Evolutionary conservation across 163 green algal genomes (phyloP), one percentile per base, ranked within the genome.

Genomic region (Scenedesmus sp.): DNA sequence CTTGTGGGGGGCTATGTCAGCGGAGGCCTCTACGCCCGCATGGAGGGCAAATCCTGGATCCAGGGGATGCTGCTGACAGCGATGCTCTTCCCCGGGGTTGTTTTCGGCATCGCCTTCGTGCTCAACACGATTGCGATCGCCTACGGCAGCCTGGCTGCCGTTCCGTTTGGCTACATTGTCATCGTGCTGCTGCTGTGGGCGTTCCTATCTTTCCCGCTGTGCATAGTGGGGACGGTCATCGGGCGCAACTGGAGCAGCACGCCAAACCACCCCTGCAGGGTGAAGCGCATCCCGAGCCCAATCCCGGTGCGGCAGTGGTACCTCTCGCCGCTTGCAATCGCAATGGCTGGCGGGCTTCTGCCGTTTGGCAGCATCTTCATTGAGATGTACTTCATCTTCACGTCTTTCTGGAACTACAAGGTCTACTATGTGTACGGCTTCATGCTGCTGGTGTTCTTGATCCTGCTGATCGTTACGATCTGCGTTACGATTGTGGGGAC

Each of bases 321-420:
- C 95, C 96, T 99, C 82, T 96, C 93, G 23, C 98, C 98, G 3
- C 84, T 55, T 10, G 94, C 95, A 12, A 97, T 99, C 64, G 93
- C 94, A 12, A 23, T 97, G n/a, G 94, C 97, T 74, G 98, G 97
- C 4, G 98, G 98, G 10, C 93, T 99, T 90, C 96, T 99, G 84
- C 98, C 98, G n/a, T 99, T 99, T 95, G 98, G 98, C 16, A 98
- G 95, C 93, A 99, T 99, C 94, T 99, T 99, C 95, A 99, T 99
- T 86, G 98, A 99, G 87, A 95, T 98, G 93, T 99, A 99, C 95
- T 99, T 99, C 93, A 96, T 99, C 66, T 99, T 99, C 94, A 99
- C 97, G 16, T 97, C 94, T 26, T 99, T 99, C 93, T 99, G 98
- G 98, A 99, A 99, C 93, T 99, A 99, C 96, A 99, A 99, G 97